These are phyloP conservation scores for Gloeostereum incarnatum DNA, from an alignment of 768 basidiomycete species.

Conservation along the genomic window DNA sequence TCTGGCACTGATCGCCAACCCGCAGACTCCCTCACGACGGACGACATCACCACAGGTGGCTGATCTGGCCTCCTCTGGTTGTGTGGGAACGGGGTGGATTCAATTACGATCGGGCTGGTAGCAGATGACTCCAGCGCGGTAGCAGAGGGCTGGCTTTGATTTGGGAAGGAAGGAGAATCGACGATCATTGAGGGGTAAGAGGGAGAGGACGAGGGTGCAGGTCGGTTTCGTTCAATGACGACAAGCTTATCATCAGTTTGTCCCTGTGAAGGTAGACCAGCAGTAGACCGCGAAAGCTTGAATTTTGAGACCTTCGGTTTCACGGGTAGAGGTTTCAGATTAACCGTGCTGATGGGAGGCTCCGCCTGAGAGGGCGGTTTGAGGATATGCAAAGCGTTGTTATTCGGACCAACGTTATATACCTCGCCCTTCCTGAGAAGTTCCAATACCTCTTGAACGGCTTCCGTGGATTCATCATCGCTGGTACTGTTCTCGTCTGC, in stretches of 20 bases:
- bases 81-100: conserved; percentile 14
- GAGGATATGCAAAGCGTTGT: conserved; percentile 19
- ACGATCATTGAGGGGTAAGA: conserved; percentile 5
- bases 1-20: background rate
- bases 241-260: conserved; percentile 8
- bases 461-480: conserved; percentile 39
- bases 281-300: conserved; percentile 28
- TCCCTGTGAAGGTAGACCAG: conserved; percentile 26
- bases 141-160: background rate
- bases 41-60: conserved; percentile 19
- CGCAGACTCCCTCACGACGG: conserved; percentile 14
- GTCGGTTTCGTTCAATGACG: conserved; percentile 13
- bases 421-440: conserved; percentile 41
- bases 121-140: too few relatives aligned
- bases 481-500: conserved; percentile 43
- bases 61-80: conserved; percentile 15
- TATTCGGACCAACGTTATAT: conserved; percentile 44
- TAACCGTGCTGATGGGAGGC: conserved; percentile 6
- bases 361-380: conserved; percentile 10
- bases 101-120: conserved; percentile 7
- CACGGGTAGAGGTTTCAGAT: conserved; percentile 16
- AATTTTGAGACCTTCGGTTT: conserved; percentile 39
- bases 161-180: conserved; percentile 12
- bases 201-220: conserved; percentile 3
- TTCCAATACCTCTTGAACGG: conserved; percentile 39